These are phyloP conservation scores for Linum tenue DNA, from an alignment of 345 rosid genomes.

Conservation along the genomic window DNA sequence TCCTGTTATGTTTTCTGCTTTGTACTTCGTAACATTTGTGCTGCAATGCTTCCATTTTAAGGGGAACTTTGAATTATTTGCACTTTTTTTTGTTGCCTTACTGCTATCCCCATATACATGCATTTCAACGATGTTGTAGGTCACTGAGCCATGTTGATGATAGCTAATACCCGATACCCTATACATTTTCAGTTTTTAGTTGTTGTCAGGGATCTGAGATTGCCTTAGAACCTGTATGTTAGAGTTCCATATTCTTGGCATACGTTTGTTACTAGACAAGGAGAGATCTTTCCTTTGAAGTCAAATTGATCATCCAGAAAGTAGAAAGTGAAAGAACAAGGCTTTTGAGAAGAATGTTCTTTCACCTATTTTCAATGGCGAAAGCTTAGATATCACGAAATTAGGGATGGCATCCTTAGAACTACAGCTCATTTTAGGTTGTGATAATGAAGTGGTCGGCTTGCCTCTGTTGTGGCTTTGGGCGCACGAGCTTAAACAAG, in stretches of 20 bases:
- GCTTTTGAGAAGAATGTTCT: not conserved
- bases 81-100: not conserved
- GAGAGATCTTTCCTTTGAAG: too few relatives aligned
- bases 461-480: too few relatives aligned
- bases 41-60: not conserved
- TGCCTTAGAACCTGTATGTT: not conserved
- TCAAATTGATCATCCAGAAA: not conserved
- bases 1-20: not conserved
- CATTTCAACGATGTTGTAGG: not conserved
- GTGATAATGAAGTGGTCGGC: not conserved
- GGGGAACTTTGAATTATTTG: not conserved
- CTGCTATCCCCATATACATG: not conserved
- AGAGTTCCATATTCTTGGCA: not conserved
- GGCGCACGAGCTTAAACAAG: too few relatives aligned
- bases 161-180: not conserved
- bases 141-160: not conserved
- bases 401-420: not conserved
- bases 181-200: not conserved
- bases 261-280: not conserved
- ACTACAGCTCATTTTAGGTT: not conserved
- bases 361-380: not conserved
- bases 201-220: not conserved
- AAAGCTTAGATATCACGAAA: not conserved
- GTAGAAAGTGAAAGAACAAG: not conserved
- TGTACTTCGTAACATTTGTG: too few relatives aligned